phyloP scores from a whole-genome alignment of 345 rosid species.

The Pugionium dolabratum region DNA sequence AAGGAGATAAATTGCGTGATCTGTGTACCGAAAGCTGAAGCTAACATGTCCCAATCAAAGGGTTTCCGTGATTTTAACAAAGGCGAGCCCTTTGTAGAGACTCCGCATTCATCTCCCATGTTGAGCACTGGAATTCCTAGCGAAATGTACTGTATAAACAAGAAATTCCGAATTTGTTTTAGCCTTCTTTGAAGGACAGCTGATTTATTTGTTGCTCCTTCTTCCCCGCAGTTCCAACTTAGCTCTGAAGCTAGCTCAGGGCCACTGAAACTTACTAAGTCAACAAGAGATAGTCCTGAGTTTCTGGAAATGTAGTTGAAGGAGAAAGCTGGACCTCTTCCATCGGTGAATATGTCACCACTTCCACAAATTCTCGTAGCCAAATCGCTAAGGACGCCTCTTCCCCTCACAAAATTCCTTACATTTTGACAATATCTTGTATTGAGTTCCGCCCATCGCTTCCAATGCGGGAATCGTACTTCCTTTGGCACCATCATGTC shows the following conservation, averaged over 20 bases:
- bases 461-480: neutral
- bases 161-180: conserved; percentile 80
- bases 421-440: neutral
- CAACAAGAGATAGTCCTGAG: conserved; percentile 82
- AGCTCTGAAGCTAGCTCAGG: conserved; percentile 55
- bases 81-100: conserved; percentile 72
- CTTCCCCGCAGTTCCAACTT: conserved; percentile 92
- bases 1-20: conserved; percentile 71
- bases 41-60: conserved; percentile 68
- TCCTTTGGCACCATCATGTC: neutral
- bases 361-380: conserved; percentile 95
- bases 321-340: conserved; percentile 88
- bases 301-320: conserved; percentile 72
- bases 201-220: conserved; percentile 37
- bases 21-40: conserved; percentile 68
- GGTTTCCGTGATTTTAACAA: conserved; percentile 52
- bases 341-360: conserved; percentile 74
- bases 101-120: conserved; percentile 97
- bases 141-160: conserved; percentile 71
- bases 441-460: neutral
- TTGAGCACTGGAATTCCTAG: conserved; percentile 83
- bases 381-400: conserved; percentile 48
- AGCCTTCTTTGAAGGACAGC: conserved; percentile 77
- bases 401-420: conserved; percentile 53
- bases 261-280: conserved; percentile 81